phyloP scores from a whole-genome alignment of 176 grass and related monocot genomes.

The Guadua angustifolia region DNA sequence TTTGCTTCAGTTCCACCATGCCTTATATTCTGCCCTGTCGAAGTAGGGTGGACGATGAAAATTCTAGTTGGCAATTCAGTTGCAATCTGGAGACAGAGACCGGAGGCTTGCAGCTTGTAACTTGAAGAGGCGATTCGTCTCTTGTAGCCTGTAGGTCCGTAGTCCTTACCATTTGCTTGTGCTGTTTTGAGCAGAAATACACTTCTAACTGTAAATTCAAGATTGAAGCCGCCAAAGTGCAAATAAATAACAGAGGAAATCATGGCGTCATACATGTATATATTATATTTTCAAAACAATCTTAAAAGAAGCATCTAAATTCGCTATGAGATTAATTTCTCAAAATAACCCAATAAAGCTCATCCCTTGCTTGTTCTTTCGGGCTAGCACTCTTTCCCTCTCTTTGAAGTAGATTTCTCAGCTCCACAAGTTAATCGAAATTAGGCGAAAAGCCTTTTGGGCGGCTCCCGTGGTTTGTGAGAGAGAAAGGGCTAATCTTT shows the following conservation, averaged over 20 bases:
- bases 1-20: slow-evolving; percentile 47
- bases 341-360: too few relatives aligned
- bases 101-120: background rate
- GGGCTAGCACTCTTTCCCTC: too few relatives aligned
- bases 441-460: too few relatives aligned
- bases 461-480: too few relatives aligned
- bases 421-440: too few relatives aligned
- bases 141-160: background rate
- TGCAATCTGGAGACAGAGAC: background rate
- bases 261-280: too few relatives aligned
- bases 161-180: background rate
- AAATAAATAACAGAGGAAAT: slow-evolving; percentile 7
- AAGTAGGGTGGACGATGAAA: background rate
- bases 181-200: background rate
- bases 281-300: too few relatives aligned
- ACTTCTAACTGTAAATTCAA: slow-evolving; percentile 24
- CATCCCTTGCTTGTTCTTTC: too few relatives aligned
- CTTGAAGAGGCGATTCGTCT: background rate
- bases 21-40: background rate
- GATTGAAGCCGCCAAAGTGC: background rate
- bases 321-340: too few relatives aligned
- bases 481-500: too few relatives aligned
- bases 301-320: too few relatives aligned
- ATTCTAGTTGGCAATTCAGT: background rate
- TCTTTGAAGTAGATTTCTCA: too few relatives aligned